A percentile compares a stretch with the other conserved stretches of the same genome.
Evolutionary conservation across 192 early-diverging fungal genomes (phyloP).

Genomic region (Polychytrium aggregatum): DNA sequence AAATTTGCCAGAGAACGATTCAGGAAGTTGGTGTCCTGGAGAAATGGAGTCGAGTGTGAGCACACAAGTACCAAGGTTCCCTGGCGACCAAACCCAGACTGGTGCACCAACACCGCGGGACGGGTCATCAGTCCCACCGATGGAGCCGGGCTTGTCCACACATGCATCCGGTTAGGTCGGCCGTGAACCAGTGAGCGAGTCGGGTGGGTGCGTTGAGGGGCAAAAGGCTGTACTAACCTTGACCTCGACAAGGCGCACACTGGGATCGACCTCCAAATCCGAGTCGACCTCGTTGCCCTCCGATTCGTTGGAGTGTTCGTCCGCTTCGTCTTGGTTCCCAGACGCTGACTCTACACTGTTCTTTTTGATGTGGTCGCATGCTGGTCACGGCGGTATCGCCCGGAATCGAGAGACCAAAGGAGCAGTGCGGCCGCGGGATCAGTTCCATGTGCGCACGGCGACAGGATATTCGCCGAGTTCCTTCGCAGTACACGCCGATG

Average conservation of each 20-base stretch:
- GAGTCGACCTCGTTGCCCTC: conserved; percentile 10
- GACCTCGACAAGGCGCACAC: conserved; percentile 23
- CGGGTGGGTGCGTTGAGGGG: no score
- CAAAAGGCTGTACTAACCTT: conserved; percentile 5
- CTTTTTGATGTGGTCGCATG: neutral
- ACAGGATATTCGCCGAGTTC: no score
- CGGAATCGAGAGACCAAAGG: neutral
- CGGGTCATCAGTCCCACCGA: neutral
- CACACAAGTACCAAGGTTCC: no score
- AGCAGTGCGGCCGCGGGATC: no score
- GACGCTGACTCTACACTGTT: no score
- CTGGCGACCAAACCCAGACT: no score
- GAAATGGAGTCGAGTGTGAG: neutral
- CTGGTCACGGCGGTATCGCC: neutral
- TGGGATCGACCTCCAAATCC: conserved; percentile 13
- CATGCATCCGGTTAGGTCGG: no score
- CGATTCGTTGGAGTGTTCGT: conserved; percentile 3
- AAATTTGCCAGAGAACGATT: conserved; percentile 22
- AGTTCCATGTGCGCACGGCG: no score
- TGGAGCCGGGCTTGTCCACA: no score
- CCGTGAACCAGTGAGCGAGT: no score
- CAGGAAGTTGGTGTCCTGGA: conserved; percentile 24
- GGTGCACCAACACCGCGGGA: neutral
- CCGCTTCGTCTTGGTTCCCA: conserved; percentile 3
- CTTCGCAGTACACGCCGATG: no score